Base-by-base conservation (phyloP, 345 rosid species). In the Excoecaria cochinchinensis region DNA sequence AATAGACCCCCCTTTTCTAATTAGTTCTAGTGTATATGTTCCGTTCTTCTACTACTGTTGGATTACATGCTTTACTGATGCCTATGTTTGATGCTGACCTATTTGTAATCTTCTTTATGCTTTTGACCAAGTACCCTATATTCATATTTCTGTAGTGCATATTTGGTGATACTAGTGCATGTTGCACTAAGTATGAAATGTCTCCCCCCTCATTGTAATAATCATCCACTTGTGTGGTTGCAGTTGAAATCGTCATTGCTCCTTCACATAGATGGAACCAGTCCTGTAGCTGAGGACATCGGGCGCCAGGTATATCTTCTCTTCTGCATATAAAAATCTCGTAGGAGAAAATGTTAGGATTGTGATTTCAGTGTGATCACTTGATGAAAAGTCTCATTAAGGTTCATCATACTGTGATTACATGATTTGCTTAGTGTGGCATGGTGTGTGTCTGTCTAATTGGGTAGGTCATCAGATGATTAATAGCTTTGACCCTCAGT, bases 211-310 rank as follows among this genome's bases (percentile, higher is more conserved):
- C 14, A 8, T 59, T 48, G 39, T 52, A 14, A 52, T 57, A 52
- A 42, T 14, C 22, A n/a, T 31, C 8, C 44, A 8, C 72, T 59
- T 59, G 46, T 66, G 22, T 83, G 71, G 59, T 46, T 83, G 79
- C 89, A 96, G 98, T 84, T 96, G 83, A 96, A 93, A 88, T 93
- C 99, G 11, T 89, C 97, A 38, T 78, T 96, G 82, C 83, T 96
- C 83, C 97, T 93, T 80, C 98, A 90, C 87, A 85, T 92, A 46
- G 99, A 96, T 85, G 99, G 99, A 84, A 87, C 95, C 13, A 96
- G 97, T 75, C 92, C 97, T 59, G 81, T 93, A 50, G 99, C 99
- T 56, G 98, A 93, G 81, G 97, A 96, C 83, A 96, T 93, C 73
- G 98, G 98, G 57, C 97, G 97, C 65, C 99, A 96, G 98, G 99